Evolutionary conservation across 73 alveolate species (phyloP).

Genomic region (Paramecium biaurelia): DNA sequence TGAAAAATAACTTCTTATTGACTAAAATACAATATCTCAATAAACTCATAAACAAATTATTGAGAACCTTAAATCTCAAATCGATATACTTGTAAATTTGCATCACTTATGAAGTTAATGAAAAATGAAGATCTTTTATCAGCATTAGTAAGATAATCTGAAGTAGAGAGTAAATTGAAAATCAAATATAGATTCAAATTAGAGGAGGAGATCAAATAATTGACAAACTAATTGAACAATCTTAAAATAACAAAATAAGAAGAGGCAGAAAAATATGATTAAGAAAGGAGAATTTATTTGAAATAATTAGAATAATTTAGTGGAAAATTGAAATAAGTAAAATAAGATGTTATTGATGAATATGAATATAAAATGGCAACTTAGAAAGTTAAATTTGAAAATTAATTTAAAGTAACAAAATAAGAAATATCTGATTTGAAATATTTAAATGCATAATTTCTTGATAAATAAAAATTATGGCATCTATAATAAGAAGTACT

Average conservation of each 20-base stretch:
- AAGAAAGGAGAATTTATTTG: constrained; percentile 12
- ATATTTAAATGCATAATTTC: neutral
- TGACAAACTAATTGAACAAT: neutral
- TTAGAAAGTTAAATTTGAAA: neutral
- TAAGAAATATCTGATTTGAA: neutral
- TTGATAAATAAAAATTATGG: neutral
- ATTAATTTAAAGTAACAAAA: too few species aligned
- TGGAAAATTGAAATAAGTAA: neutral
- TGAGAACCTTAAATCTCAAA: neutral
- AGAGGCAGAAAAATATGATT: neutral
- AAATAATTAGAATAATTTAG: constrained; percentile 14
- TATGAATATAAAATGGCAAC: constrained; percentile 35
- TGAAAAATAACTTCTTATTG: constrained; percentile 39
- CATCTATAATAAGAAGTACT: neutral
- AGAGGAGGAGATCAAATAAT: neutral
- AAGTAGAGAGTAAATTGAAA: neutral
- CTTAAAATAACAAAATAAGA: neutral
- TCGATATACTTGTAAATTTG: neutral
- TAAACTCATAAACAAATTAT: neutral
- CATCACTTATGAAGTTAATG: neutral
- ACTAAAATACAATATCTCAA: neutral
- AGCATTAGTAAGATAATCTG: neutral
- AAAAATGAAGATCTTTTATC: neutral
- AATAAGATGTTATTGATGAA: neutral
- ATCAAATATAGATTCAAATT: neutral